Conservation (phyloP, 1,139 yeast genomes). For the Sugiyamaella grinbergsii region DNA sequence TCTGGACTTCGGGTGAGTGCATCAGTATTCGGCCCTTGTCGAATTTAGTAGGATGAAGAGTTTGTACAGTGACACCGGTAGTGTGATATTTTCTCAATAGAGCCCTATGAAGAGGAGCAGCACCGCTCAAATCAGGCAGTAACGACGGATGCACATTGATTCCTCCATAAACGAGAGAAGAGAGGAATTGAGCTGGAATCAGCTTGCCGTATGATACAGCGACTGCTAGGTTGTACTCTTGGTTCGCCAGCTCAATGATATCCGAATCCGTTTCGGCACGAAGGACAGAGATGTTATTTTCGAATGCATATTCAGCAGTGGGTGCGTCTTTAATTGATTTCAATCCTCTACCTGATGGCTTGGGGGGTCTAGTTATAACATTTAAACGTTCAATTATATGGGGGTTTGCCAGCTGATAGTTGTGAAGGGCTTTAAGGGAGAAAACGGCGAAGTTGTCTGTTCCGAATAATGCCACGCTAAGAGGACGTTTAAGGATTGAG, state of each 20-base stretch:
- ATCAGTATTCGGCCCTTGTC: constrained; percentile 73
- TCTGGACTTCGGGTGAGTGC: constrained; percentile 53
- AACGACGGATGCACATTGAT: constrained; percentile 92
- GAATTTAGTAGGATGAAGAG: constrained; percentile 82
- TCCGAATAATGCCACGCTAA: constrained; percentile 69
- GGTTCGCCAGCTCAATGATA: constrained; percentile 45
- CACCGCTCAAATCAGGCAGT: constrained; percentile 80
- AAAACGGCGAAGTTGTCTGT: constrained; percentile 72
- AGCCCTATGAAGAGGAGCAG: constrained; percentile 87
- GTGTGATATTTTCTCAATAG: constrained; percentile 59
- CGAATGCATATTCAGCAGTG: constrained; percentile 50
- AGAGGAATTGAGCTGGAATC: constrained; percentile 65
- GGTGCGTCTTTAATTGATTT: constrained; percentile 56
- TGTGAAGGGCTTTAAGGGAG: constrained; percentile 53
- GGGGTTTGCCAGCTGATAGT: constrained; percentile 41
- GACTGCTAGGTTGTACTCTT: constrained; percentile 61
- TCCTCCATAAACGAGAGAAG: constrained; percentile 60
- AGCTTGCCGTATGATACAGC: constrained; percentile 90
- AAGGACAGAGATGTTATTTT: constrained; percentile 45
- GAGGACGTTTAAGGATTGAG: neutral
- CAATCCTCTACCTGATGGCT: constrained; percentile 69
- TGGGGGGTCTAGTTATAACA: constrained; percentile 67
- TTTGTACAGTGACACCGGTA: constrained; percentile 90
- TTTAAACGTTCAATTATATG: constrained; percentile 51
- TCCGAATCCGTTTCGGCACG: constrained; percentile 65